Evolutionary conservation across 208 protist species (phyloP), one percentile per base, ranked within the genome.

Genomic region (Leptomonas pyrrhocoris): DNA sequence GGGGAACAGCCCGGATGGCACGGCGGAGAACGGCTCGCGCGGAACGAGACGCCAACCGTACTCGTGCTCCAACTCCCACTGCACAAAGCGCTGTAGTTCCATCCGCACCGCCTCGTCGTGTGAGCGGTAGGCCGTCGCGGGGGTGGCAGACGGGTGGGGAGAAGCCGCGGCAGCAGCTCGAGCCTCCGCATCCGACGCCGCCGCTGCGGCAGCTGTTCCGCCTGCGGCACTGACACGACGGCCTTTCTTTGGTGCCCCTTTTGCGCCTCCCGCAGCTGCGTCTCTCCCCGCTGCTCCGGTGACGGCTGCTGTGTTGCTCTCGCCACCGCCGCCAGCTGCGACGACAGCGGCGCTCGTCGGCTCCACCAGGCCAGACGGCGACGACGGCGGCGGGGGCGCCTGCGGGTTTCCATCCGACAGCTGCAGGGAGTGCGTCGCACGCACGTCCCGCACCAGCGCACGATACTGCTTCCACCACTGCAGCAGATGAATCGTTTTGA

Each of bases 401-500:
- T 62, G 74, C 28, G 60, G 74, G 49, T 68, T 77, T 16, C 72
- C 72, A 27, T 77, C 72, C 30, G 58, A 77, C 18, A 77, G 58
- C 42, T 51, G 58, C 46, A 77, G 42, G 0, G 57, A 3, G n/a
- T 42, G n/a, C 25, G 57, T 42, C 31, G 58, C 38, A 2, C 34
- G 13, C 9, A 21, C 23, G 21, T 27, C 58, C n/a, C 63, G 53
- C 28, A 88, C 73, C 23, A 85, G 60, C 4, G 49, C 64, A 0
- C 71, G 60, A 51, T 72, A 84, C 34, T 63, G 65, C 54, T 36
- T 50, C 59, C 58, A 78, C 59, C 79, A 93, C 56, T 73, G 62
- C 30, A 93, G 74, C 36, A 96, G 49, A 74, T 96, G 88, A 11
- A 79, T 54, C 25, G 81, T 79, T 67, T 96, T 94, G 30, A 73